Base-by-base conservation (phyloP, 306 rosid genomes). In the Spatholobus suberectus region DNA sequence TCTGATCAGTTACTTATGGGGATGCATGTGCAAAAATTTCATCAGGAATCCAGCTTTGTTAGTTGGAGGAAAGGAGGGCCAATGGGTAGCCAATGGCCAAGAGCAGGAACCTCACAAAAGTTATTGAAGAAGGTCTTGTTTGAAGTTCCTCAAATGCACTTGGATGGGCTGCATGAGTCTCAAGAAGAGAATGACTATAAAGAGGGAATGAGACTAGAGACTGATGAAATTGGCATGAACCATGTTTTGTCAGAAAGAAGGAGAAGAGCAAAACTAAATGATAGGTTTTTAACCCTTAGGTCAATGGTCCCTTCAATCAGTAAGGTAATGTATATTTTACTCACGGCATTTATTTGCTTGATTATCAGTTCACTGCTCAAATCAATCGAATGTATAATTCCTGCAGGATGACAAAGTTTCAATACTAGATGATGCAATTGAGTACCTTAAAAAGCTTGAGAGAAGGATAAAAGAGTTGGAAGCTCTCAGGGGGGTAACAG, bases 351-450 rank as follows among this genome's bases (percentile, higher is more conserved):
- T 82, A 40, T 69, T 73, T 29, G 58, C 68, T 34, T 73, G 34
- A 18, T 5, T 58, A 26, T 82, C n/a, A n/a, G n/a, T n/a, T n/a
- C 43, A 70, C 46, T 29, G 49, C 76, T 84, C 20, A 75, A 78
- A 62, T 20, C 63, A 75, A 54, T 27, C 15, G 41, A 54, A 34
- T 38, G 63, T 62, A 47, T 52, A 61, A 80, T 61, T 80, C 76
- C 4, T 83, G 72, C 89, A 92, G 98, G 98, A 92, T 47, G 98
- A 94, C 88, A 90, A 90, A 85, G 90, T 94, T 65, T 88, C 98
- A 20, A 92, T 94, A 79, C 90, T 94, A 37, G 98, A 92, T 46
- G 90, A 89, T 75, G 95, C 91, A 57, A 94, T 94, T 82, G 89
- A 90, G 38, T 92, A 94, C 68, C 80, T 94, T 79, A 86, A 77